Conservation (phyloP, 148 eudicot species). For the Talinum fruticosum region DNA sequence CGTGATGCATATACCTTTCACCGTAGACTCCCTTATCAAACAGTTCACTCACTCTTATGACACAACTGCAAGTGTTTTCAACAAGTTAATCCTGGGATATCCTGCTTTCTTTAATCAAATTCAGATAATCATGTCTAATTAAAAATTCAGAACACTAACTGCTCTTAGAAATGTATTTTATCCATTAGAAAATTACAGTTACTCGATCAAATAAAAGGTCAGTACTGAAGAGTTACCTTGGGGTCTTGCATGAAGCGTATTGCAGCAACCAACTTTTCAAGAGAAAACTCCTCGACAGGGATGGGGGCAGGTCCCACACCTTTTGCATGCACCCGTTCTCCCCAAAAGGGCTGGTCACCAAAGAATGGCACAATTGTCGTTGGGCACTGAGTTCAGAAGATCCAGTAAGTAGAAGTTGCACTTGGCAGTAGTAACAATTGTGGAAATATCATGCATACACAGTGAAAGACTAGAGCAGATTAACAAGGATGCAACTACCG, state of each 20-base stretch:
- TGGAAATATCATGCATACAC: neutral
- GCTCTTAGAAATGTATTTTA: too few species aligned
- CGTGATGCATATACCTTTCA: too few species aligned
- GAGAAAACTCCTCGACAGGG: constrained; percentile 67
- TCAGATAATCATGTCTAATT: too few species aligned
- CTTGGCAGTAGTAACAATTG: neutral
- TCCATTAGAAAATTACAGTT: neutral
- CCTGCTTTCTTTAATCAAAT: too few species aligned
- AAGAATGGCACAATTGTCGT: constrained; percentile 91
- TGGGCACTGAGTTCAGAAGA: constrained; percentile 61
- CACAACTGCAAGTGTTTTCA: too few species aligned
- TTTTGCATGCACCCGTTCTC: constrained; percentile 72
- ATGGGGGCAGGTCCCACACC: constrained; percentile 90
- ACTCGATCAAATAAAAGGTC: neutral
- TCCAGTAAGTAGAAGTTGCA: neutral
- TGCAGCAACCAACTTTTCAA: constrained; percentile 55
- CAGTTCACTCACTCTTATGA: too few species aligned
- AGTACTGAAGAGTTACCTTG: constrained; percentile 35
- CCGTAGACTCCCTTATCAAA: too few species aligned
- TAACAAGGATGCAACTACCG: constrained; percentile 35
- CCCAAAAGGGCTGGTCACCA: constrained; percentile 98
- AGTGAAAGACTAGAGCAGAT: neutral
- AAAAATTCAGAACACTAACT: neutral
- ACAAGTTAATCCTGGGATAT: too few species aligned
- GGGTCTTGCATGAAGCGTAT: constrained; percentile 69